Evolutionary conservation across 192 early-diverging fungal species (phyloP), one percentile per base, ranked within the genome.

Genomic region (Phycomyces nitens): DNA sequence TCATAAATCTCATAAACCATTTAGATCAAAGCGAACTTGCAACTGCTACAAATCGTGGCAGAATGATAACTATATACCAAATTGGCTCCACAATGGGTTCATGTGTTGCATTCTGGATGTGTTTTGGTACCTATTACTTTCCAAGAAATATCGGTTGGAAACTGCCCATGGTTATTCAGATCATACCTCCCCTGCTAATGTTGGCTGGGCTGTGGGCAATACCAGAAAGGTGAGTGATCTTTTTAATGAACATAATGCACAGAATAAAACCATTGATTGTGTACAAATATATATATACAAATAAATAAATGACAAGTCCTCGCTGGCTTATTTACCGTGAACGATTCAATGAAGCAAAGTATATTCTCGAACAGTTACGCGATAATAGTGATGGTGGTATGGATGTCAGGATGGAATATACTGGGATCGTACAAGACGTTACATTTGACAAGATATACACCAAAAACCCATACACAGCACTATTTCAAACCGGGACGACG

Each of bases 51-150:
- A 90, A 93, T 70, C 89, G 93, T 63, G 93, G 93, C 22, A 84
- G 89, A 14, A 81, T 95, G 8, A 85, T 92, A 50, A 82, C 89
- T 10, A 77, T 95, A 24, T 88, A 94, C 69, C 95, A 97, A 72
- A 83, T 92, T 72, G 88, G 90, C 58, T 92, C 94, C 64, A 96
- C 94, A 53, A 83, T 93, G 77, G 95, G 88, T 16, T 83, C 86
- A 53, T 70, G 74, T 51, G 72, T 88, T 26, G 79, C 53, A 5
- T 69, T 57, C 41, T 62, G 68, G 68, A 22, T 63, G 41, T 16
- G 18, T 10, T 69, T 55, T 57, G 68, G 43, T 58, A 57, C 60
- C 23, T 66, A n/a, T 39, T 22, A 50, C 18, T 20, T 24, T 22
- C 0, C 53, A 12, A 0, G 4, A 23, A 14, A 29, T 16, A 6